Conservation (phyloP, 192 early-diverging fungal genomes). For the Coemansia sp. region DNA sequence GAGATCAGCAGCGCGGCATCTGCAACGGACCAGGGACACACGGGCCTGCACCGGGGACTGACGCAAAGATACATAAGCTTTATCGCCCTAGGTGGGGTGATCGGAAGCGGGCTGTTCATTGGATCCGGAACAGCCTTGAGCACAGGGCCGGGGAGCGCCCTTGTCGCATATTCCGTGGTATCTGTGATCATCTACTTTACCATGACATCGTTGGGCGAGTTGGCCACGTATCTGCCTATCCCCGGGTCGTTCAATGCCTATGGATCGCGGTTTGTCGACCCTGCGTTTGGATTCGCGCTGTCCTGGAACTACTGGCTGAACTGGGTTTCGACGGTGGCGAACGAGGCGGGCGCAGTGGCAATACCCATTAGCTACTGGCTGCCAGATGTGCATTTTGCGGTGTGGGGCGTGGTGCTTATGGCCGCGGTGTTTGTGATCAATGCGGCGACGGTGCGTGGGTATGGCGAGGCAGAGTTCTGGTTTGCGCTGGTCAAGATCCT, state of each 20-base stretch:
- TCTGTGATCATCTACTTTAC: slow-evolving; percentile 63
- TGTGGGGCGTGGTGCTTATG: slow-evolving; percentile 51
- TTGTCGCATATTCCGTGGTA: slow-evolving; percentile 66
- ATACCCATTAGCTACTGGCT: slow-evolving; percentile 70
- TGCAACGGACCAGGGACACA: not conserved
- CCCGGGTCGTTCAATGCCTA: slow-evolving; percentile 73
- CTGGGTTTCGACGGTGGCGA: slow-evolving; percentile 63
- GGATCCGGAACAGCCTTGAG: slow-evolving; percentile 69
- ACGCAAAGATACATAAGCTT: slow-evolving; percentile 53
- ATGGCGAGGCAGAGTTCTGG: slow-evolving; percentile 82
- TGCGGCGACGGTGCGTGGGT: slow-evolving; percentile 62
- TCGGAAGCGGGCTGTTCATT: slow-evolving; percentile 77
- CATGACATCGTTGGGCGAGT: slow-evolving; percentile 74
- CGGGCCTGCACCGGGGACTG: slow-evolving; percentile 8
- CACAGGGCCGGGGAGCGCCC: slow-evolving; percentile 67
- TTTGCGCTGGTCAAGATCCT: slow-evolving; percentile 76
- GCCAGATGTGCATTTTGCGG: slow-evolving; percentile 20
- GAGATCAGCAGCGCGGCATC: not conserved
- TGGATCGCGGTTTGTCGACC: slow-evolving; percentile 72
- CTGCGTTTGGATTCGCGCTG: slow-evolving; percentile 62
- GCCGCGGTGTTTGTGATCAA: slow-evolving; percentile 64
- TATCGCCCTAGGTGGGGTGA: slow-evolving; percentile 69
- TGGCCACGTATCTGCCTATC: slow-evolving; percentile 71
- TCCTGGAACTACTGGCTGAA: slow-evolving; percentile 64
- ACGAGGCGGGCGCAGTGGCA: slow-evolving; percentile 70